phyloP scores from a whole-genome alignment of 2,329 filamentous ascomycete species.

The Aspergillus fumigatiaffinis region DNA sequence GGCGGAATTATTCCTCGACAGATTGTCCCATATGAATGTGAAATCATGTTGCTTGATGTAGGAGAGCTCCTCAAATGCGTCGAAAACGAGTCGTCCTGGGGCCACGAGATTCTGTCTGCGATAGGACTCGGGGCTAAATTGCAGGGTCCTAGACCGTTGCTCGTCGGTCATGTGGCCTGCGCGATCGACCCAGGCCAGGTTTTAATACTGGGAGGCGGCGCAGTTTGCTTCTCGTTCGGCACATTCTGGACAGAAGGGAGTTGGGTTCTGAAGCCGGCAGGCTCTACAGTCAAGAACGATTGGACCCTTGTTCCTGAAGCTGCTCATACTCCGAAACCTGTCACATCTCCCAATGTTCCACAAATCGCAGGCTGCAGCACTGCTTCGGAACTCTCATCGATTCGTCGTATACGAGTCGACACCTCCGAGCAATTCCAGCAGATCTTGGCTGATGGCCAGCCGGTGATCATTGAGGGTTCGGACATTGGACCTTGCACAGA shows the following conservation, averaged over 20 bases:
- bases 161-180: slow-evolving; percentile 64
- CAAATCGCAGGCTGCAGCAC: slow-evolving; percentile 12
- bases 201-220: slow-evolving; percentile 71
- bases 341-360: slow-evolving; percentile 1
- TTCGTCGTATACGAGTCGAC: slow-evolving; percentile 53
- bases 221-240: slow-evolving; percentile 87
- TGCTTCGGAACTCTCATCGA: slow-evolving; percentile 19
- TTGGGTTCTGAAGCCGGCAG: slow-evolving; percentile 43
- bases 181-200: slow-evolving; percentile 48
- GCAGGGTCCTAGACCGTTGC: slow-evolving; percentile 56
- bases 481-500: slow-evolving; percentile 64
- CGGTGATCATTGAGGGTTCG: slow-evolving; percentile 62
- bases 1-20: slow-evolving; percentile 47
- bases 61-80: slow-evolving; percentile 15
- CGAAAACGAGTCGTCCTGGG: slow-evolving; percentile 16
- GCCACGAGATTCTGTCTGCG: slow-evolving; percentile 22
- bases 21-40: slow-evolving; percentile 43
- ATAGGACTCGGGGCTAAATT: slow-evolving; percentile 24
- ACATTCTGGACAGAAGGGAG: slow-evolving; percentile 72
- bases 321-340: slow-evolving; percentile 10
- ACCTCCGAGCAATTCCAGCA: slow-evolving; percentile 56
- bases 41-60: slow-evolving; percentile 47
- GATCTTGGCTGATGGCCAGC: slow-evolving; percentile 56
- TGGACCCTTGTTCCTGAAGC: slow-evolving; percentile 30
- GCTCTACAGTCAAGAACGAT: slow-evolving; percentile 21